Percentiles rank a stretch among this genome's conserved stretches.
Evolutionary conservation across 768 basidiomycete genomes (phyloP).

Genomic region (Lactifluus echinatus): DNA sequence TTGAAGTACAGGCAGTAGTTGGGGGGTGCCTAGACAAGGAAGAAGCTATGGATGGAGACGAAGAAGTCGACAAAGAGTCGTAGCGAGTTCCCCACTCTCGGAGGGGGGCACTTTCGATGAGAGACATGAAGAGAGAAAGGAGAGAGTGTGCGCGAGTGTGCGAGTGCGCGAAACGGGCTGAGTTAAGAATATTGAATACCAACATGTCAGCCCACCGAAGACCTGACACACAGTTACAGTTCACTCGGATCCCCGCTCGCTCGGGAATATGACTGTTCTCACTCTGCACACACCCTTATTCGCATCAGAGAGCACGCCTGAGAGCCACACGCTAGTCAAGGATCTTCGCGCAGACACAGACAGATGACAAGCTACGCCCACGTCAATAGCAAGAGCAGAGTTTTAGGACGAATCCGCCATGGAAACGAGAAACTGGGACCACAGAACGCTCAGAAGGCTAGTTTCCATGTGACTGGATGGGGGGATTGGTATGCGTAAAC

Average conservation of each 20-base stretch:
- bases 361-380: conserved; percentile 1
- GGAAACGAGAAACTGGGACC: not conserved
- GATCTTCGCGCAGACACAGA: conserved; percentile 8
- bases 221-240: not conserved
- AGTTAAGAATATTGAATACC: conserved; percentile 16
- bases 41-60: conserved; percentile 32
- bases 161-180: not conserved
- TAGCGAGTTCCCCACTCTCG: conserved; percentile 68
- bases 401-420: not conserved
- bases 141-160: not conserved
- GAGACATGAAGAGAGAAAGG: conserved; percentile 32
- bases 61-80: conserved; percentile 49
- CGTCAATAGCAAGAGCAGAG: not conserved
- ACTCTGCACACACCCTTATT: conserved; percentile 8
- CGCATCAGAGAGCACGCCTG: not conserved
- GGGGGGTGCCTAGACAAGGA: conserved; percentile 9
- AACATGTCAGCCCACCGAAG: conserved; percentile 9
- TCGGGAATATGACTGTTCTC: not conserved
- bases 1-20: conserved; percentile 5
- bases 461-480: conserved; percentile 1
- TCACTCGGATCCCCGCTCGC: conserved; percentile 12
- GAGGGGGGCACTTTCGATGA: conserved; percentile 31
- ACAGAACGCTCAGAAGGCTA: not conserved
- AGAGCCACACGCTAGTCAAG: not conserved
- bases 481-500: conserved; percentile 8